phyloP scores from a whole-genome alignment of 495 filamentous ascomycete species.

The Aspergillus olivimuriae region DNA sequence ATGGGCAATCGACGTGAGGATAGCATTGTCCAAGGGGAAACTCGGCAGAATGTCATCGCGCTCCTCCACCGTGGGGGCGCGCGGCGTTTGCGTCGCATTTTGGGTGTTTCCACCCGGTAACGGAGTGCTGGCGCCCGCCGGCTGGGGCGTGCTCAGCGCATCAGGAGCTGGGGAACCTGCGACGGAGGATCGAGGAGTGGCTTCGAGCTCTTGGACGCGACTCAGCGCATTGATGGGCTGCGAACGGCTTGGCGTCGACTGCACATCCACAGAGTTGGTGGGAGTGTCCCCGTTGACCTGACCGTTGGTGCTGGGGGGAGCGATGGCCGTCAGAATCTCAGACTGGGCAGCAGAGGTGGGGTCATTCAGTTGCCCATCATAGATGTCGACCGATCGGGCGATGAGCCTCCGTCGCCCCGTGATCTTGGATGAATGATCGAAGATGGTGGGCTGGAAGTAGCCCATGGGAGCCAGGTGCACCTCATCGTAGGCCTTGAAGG shows the following conservation, averaged over 20 bases:
- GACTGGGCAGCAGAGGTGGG: slow-evolving; percentile 80
- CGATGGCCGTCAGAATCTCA: slow-evolving; percentile 62
- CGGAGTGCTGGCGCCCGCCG: slow-evolving; percentile 37
- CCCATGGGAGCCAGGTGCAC: slow-evolving; percentile 85
- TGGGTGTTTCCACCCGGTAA: slow-evolving; percentile 15
- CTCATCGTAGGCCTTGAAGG: slow-evolving; percentile 94
- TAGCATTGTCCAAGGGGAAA: slow-evolving; percentile 79
- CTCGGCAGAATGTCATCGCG: slow-evolving; percentile 77
- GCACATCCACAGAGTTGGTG: slow-evolving; percentile 21
- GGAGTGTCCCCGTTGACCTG: slow-evolving; percentile 29
- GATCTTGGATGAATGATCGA: slow-evolving; percentile 75
- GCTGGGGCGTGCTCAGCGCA: slow-evolving; percentile 57
- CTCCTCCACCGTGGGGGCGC: slow-evolving; percentile 48
- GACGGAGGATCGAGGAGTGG: slow-evolving; percentile 74
- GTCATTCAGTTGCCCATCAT: slow-evolving; percentile 86
- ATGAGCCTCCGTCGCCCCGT: slow-evolving; percentile 69
- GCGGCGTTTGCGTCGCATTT: slow-evolving; percentile 19
- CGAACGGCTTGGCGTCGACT: slow-evolving; percentile 36
- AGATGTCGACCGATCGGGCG: slow-evolving; percentile 81
- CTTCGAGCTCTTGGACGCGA: slow-evolving; percentile 49
- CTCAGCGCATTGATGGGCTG: slow-evolving; percentile 38
- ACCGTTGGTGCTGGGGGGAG: slow-evolving; percentile 46
- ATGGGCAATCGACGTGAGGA: slow-evolving; percentile 79
- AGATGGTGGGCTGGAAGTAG: slow-evolving; percentile 79
- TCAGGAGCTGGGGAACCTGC: slow-evolving; percentile 85